Percentiles rank a stretch among this genome's conserved stretches.
phyloP scores from a whole-genome alignment of 2,329 filamentous ascomycete species.

The Nigrospora oryzae region DNA sequence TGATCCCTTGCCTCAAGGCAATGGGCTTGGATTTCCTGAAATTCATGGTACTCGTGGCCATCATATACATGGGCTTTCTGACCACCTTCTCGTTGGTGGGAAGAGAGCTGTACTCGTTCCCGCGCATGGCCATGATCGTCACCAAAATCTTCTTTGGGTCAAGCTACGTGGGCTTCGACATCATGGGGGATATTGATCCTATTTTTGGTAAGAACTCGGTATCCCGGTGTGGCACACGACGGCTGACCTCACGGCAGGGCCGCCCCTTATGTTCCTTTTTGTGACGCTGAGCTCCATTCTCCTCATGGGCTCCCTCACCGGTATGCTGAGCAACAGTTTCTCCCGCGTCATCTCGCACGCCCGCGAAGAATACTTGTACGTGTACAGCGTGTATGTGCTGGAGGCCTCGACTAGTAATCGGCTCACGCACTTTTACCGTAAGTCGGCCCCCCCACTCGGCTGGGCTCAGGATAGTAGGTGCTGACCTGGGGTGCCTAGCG shows the following conservation, averaged over 20 bases:
- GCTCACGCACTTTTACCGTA: conserved; percentile 58
- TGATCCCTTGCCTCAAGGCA: conserved; percentile 85
- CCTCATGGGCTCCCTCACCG: conserved; percentile 69
- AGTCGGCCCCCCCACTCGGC: conserved; percentile 2
- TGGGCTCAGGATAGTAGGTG: not conserved
- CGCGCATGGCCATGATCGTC: conserved; percentile 66
- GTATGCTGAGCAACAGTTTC: conserved; percentile 71
- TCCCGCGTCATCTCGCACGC: conserved; percentile 54
- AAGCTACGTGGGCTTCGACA: conserved; percentile 65
- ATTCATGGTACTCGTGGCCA: conserved; percentile 67
- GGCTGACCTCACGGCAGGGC: conserved; percentile 21
- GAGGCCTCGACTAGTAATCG: conserved; percentile 61
- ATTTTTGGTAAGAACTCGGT: conserved; percentile 31
- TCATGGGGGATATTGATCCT: conserved; percentile 52
- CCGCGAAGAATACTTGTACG: conserved; percentile 70
- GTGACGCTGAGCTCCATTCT: conserved; percentile 71
- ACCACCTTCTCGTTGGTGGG: conserved; percentile 78
- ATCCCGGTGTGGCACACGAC: conserved; percentile 4
- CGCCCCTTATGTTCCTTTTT: conserved; percentile 62
- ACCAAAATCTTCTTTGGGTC: conserved; percentile 78
- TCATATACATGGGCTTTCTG: conserved; percentile 80
- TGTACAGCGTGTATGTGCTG: conserved; percentile 59
- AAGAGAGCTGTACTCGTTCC: conserved; percentile 56
- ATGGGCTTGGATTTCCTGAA: conserved; percentile 86
- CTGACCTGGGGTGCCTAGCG: conserved; percentile 17